phyloP scores from a whole-genome alignment of 805 yeast species.

The Wickerhamiella vanderwaltii region DNA sequence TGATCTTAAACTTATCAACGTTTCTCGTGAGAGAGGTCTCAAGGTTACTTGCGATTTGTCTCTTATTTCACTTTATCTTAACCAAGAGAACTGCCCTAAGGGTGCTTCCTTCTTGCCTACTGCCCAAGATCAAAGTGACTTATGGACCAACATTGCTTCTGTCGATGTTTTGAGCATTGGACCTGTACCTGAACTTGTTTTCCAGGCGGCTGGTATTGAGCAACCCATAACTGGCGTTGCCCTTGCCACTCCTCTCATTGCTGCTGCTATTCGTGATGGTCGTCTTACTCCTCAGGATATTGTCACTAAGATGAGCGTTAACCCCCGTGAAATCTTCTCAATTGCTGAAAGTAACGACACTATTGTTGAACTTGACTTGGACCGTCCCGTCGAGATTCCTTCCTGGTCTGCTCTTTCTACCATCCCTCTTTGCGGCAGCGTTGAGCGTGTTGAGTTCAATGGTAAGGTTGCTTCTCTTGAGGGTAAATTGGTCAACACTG shows the following conservation, averaged over 20 bases:
- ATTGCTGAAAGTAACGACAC: constrained; percentile 65
- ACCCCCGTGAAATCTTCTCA: constrained; percentile 72
- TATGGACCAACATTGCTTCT: constrained; percentile 62
- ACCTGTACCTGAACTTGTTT: constrained; percentile 57
- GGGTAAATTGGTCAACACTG: constrained; percentile 50
- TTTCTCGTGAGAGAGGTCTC: constrained; percentile 74
- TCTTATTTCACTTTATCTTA: constrained; percentile 63
- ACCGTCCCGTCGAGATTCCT: constrained; percentile 42
- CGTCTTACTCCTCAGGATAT: constrained; percentile 63
- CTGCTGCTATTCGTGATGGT: constrained; percentile 67
- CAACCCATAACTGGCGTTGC: constrained; percentile 52
- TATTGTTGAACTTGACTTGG: constrained; percentile 69
- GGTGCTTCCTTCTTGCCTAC: constrained; percentile 67
- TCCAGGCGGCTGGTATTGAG: constrained; percentile 49
- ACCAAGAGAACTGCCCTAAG: constrained; percentile 46
- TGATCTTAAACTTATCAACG: constrained; percentile 69
- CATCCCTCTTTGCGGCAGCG: constrained; percentile 59
- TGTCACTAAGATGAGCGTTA: constrained; percentile 58
- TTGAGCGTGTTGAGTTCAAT: constrained; percentile 74
- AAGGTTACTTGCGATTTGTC: constrained; percentile 84
- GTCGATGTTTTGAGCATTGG: constrained; percentile 88
- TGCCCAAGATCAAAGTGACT: constrained; percentile 61
- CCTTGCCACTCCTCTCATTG: constrained; percentile 70
- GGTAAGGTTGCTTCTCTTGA: constrained; percentile 75
- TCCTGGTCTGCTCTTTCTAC: constrained; percentile 42